phyloP scores from a whole-genome alignment of 139 green algal species.

The Chlorella sp. region DNA sequence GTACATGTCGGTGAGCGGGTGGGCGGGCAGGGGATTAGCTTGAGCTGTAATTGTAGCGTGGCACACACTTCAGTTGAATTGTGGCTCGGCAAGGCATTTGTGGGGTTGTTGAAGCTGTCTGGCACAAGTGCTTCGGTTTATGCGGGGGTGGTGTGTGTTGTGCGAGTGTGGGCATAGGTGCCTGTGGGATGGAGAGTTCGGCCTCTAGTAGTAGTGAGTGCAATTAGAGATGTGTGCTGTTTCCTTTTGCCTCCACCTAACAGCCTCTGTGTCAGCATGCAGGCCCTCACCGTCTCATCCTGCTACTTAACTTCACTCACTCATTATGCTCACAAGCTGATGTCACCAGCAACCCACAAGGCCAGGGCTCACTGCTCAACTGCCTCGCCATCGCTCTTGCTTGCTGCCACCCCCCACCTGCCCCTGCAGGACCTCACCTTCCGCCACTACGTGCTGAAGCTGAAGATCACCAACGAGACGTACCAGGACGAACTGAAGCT shows the following conservation, averaged over 20 bases:
- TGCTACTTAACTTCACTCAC: neutral
- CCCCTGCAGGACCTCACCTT: constrained; percentile 49
- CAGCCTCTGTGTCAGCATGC: too few species aligned
- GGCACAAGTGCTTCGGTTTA: too few species aligned
- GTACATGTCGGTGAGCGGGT: constrained; percentile 9
- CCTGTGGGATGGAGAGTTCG: neutral
- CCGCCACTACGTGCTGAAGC: constrained; percentile 59
- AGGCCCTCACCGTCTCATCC: neutral
- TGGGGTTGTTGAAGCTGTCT: too few species aligned
- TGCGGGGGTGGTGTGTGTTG: neutral
- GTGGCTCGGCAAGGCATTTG: too few species aligned
- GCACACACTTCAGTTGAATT: too few species aligned
- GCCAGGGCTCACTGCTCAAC: too few species aligned
- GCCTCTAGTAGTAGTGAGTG: neutral
- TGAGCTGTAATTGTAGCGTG: neutral
- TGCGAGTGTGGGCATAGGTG: neutral
- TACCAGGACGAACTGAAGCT: constrained; percentile 91
- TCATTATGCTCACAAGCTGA: neutral
- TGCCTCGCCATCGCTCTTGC: neutral
- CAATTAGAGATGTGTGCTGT: neutral
- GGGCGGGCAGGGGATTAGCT: neutral
- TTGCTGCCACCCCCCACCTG: neutral
- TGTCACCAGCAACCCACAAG: too few species aligned
- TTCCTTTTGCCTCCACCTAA: neutral
- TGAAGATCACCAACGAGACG: constrained; percentile 86